These are phyloP conservation scores for Pyrenophora tritici-repentis DNA, from an alignment of 2,329 filamentous ascomycete genomes.

Conservation along the genomic window DNA sequence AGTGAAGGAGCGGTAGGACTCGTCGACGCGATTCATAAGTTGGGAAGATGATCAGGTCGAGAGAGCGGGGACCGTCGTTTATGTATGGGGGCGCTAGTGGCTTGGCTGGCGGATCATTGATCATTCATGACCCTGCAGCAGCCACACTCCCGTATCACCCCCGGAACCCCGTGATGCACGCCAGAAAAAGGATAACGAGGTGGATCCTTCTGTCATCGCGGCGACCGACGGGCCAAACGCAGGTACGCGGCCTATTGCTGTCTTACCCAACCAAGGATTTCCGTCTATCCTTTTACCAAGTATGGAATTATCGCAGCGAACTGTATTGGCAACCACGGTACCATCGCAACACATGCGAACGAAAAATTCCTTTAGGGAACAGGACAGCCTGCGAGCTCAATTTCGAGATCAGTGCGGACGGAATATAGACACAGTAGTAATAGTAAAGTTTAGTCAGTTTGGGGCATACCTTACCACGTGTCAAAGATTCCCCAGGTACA, in stretches of 20 bases:
- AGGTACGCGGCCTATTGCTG: conserved; percentile 6
- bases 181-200: conserved; percentile 7
- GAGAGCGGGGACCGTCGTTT: conserved; percentile 33
- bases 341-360: too few relatives aligned
- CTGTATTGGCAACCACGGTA: too few relatives aligned
- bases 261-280: conserved; percentile 13
- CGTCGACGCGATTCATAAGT: conserved; percentile 44
- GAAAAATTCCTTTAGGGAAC: too few relatives aligned
- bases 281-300: conserved; percentile 5
- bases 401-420: too few relatives aligned
- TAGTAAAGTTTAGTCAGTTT: conserved; percentile 17
- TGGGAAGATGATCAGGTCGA: conserved; percentile 36
- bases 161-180: conserved; percentile 22
- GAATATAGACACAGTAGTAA: neutral
- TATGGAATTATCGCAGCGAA: too few relatives aligned
- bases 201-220: conserved; percentile 6
- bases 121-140: conserved; percentile 27
- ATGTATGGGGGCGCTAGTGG: conserved; percentile 28
- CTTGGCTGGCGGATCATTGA: conserved; percentile 16
- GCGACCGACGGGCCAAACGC: conserved; percentile 6
- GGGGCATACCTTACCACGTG: conserved; percentile 43
- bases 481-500: conserved; percentile 28
- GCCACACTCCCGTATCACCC: conserved; percentile 25
- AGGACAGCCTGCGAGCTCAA: too few relatives aligned
- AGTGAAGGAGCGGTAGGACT: conserved; percentile 25